Percentiles rank a stretch among this genome's conserved stretches.
Conservation (phyloP, 768 basidiomycete genomes). For the Rhodotorula babjevae region DNA sequence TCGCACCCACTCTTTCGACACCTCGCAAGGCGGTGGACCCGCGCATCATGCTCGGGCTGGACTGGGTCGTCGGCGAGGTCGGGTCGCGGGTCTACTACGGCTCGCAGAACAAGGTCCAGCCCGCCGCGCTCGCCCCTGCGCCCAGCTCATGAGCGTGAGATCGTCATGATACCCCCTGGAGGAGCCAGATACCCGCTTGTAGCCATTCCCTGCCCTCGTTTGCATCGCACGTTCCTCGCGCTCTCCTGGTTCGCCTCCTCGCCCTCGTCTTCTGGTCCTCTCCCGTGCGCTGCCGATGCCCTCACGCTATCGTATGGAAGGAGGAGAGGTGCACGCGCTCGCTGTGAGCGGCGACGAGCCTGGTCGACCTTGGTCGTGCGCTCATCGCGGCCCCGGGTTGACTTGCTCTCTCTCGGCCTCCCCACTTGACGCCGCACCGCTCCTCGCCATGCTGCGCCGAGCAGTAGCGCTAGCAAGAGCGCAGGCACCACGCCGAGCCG, state of each 20-base stretch:
- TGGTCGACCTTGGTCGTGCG: not conserved
- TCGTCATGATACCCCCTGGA: not conserved
- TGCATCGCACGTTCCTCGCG: too few species aligned
- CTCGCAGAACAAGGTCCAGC: not conserved
- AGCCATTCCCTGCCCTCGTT: too few species aligned
- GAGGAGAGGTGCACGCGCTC: too few species aligned
- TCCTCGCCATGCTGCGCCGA: not conserved
- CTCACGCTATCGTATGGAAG: too few species aligned
- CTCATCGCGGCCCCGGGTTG: not conserved
- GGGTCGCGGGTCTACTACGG: constrained; percentile 82
- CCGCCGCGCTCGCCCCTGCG: not conserved
- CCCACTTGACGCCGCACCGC: not conserved
- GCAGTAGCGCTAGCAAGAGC: not conserved
- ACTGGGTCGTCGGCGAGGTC: constrained; percentile 88
- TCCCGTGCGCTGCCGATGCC: too few species aligned
- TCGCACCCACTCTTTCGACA: too few species aligned
- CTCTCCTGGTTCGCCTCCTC: too few species aligned
- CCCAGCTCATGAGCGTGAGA: not conserved
- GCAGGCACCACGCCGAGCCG: not conserved
- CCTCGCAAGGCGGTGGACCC: not conserved
- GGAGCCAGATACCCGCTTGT: not conserved
- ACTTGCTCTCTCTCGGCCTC: not conserved
- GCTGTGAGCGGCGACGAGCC: too few species aligned
- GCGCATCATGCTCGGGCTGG: constrained; percentile 56
- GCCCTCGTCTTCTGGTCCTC: too few species aligned